Evolutionary conservation across 2,329 filamentous ascomycete genomes (phyloP).

Genomic region (Ophiostoma sp.): DNA sequence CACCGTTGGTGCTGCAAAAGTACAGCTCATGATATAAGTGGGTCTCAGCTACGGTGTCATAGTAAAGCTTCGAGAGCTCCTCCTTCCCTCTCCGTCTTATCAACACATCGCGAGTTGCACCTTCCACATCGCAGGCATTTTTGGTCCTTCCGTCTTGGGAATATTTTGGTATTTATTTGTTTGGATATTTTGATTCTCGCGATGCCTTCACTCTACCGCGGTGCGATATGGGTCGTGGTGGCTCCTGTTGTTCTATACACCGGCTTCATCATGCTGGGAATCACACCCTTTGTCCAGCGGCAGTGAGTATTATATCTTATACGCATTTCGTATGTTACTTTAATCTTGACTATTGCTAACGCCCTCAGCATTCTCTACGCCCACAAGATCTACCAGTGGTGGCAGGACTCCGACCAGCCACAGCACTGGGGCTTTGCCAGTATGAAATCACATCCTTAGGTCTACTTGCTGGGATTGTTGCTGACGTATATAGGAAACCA

Average conservation of each 20-base stretch:
- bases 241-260: slow-evolving; percentile 16
- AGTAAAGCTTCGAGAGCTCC: not conserved
- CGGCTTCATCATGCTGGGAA: slow-evolving; percentile 41
- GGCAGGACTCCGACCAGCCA: slow-evolving; percentile 67
- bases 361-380: slow-evolving; percentile 68
- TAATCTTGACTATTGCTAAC: slow-evolving; percentile 13
- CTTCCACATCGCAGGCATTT: not conserved
- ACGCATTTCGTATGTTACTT: too few relatives aligned
- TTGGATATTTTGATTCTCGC: slow-evolving; percentile 9
- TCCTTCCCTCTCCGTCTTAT: not conserved
- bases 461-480: not conserved
- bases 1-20: not conserved
- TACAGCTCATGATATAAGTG: slow-evolving; percentile 2
- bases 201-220: slow-evolving; percentile 23
- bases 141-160: slow-evolving; percentile 16
- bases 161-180: slow-evolving; percentile 6
- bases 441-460: slow-evolving; percentile 38
- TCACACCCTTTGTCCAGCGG: slow-evolving; percentile 68
- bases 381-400: slow-evolving; percentile 68
- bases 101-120: not conserved
- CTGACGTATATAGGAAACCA: slow-evolving; percentile 60
- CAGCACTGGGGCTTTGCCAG: slow-evolving; percentile 83
- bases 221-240: slow-evolving; percentile 52
- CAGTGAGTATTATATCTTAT: slow-evolving; percentile 55
- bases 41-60: not conserved